Conservation (phyloP, 768 basidiomycete genomes). For the Mycena crocata region DNA sequence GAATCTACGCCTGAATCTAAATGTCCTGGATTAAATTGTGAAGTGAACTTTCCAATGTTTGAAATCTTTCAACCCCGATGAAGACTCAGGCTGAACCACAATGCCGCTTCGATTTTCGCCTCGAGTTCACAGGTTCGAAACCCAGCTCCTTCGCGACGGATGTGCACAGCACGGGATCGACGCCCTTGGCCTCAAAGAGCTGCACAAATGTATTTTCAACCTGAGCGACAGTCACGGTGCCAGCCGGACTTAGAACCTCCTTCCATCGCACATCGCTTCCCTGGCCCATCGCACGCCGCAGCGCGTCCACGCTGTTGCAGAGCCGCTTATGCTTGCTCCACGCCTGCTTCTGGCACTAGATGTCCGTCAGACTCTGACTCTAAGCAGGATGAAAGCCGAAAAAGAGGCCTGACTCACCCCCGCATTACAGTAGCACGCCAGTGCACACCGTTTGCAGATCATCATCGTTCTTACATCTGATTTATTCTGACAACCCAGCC, state of each 20-base stretch:
- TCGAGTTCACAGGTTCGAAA: too few species aligned
- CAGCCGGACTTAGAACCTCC: not conserved
- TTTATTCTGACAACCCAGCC: not conserved
- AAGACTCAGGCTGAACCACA: too few species aligned
- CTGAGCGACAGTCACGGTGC: not conserved
- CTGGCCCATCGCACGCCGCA: not conserved
- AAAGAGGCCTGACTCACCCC: not conserved
- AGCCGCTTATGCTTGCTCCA: constrained; percentile 14
- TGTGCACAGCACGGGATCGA: not conserved
- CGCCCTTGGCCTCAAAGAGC: constrained; percentile 3
- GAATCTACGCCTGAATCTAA: too few species aligned
- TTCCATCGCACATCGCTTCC: not conserved
- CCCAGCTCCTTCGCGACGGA: not conserved
- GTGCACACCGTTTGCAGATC: constrained; percentile 12
- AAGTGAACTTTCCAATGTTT: too few species aligned
- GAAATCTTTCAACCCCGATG: too few species aligned
- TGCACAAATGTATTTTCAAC: not conserved
- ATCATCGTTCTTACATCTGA: not conserved
- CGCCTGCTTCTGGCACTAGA: constrained; percentile 12
- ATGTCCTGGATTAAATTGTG: too few species aligned
- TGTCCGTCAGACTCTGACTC: not conserved
- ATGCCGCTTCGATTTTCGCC: too few species aligned
- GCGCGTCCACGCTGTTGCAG: constrained; percentile 13
- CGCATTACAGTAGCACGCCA: constrained; percentile 9
- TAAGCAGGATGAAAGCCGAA: not conserved